Conservation (phyloP, 2,329 filamentous ascomycete species). For the Monosporascus ibericus region DNA sequence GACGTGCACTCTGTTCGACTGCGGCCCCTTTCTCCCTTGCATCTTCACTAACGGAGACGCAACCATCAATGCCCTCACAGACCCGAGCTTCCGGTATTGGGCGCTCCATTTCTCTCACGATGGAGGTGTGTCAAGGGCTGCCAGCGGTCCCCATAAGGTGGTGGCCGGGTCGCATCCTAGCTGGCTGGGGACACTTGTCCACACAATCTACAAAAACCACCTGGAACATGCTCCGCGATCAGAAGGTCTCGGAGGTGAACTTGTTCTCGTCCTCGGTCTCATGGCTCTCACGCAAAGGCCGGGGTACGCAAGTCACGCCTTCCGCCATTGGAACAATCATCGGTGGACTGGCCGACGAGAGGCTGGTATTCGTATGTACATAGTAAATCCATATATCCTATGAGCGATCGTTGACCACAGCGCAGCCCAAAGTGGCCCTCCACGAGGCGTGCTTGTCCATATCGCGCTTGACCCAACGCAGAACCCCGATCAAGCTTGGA, state of each 20-base stretch:
- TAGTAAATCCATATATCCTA: background rate
- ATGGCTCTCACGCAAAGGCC: slow-evolving; percentile 12
- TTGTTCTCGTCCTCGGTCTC: slow-evolving; percentile 9
- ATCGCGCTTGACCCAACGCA: slow-evolving; percentile 6
- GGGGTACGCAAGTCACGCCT: slow-evolving; percentile 6
- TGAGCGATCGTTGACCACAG: background rate
- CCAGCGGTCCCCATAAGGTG: background rate
- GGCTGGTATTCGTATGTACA: background rate
- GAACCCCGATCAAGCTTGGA: background rate
- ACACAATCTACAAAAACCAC: slow-evolving; percentile 5
- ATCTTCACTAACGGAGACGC: slow-evolving; percentile 8
- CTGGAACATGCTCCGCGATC: background rate
- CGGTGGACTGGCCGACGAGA: slow-evolving; percentile 1
- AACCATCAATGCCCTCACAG: background rate
- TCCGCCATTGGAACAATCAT: slow-evolving; percentile 4
- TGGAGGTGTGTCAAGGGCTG: slow-evolving; percentile 4
- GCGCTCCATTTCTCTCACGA: slow-evolving; percentile 2
- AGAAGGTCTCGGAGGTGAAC: slow-evolving; percentile 7
- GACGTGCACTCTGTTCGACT: slow-evolving; percentile 10
- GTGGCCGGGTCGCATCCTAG: slow-evolving; percentile 5
- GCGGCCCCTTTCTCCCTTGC: slow-evolving; percentile 10
- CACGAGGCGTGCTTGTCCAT: slow-evolving; percentile 10
- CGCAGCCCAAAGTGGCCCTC: background rate
- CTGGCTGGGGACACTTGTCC: slow-evolving; percentile 13
- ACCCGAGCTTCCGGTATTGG: background rate